Conservation (phyloP, 495 filamentous ascomycete species). For the Xylaria sp. region DNA sequence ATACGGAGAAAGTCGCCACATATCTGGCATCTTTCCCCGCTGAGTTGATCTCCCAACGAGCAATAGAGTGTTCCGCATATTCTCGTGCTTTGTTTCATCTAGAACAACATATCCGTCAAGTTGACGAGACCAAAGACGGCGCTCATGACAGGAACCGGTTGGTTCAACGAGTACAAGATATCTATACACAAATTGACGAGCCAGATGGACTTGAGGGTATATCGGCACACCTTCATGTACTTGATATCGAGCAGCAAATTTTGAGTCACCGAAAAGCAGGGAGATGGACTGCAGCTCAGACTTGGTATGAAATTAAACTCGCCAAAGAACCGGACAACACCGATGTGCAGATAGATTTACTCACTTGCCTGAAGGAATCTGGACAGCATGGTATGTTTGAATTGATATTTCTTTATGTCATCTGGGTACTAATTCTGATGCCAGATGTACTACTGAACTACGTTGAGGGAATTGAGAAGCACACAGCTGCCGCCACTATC, state of each 20-base stretch:
- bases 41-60: slow-evolving; percentile 81
- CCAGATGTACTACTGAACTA: slow-evolving; percentile 83
- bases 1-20: slow-evolving; percentile 46
- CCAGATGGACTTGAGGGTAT: slow-evolving; percentile 96
- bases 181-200: slow-evolving; percentile 96
- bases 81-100: slow-evolving; percentile 91
- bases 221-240: slow-evolving; percentile 78
- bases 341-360: slow-evolving; percentile 79
- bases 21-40: slow-evolving; percentile 75
- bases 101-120: slow-evolving; percentile 80
- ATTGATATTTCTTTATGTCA: neutral
- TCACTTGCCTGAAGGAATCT: slow-evolving; percentile 90
- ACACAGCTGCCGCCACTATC: slow-evolving; percentile 55
- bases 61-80: slow-evolving; percentile 90
- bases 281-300: slow-evolving; percentile 97
- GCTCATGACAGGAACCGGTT: slow-evolving; percentile 59
- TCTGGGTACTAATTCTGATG: slow-evolving; percentile 32
- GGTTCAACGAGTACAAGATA: slow-evolving; percentile 82
- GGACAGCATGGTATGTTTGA: slow-evolving; percentile 78
- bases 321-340: slow-evolving; percentile 77
- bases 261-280: slow-evolving; percentile 90
- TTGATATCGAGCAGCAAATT: slow-evolving; percentile 90
- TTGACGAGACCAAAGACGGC: slow-evolving; percentile 45
- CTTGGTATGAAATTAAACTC: slow-evolving; percentile 92
- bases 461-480: slow-evolving; percentile 72